A percentile compares a stretch with the other conserved stretches of the same genome.
Conservation (phyloP, 2,329 filamentous ascomycete genomes). For the Beauveria sp. region DNA sequence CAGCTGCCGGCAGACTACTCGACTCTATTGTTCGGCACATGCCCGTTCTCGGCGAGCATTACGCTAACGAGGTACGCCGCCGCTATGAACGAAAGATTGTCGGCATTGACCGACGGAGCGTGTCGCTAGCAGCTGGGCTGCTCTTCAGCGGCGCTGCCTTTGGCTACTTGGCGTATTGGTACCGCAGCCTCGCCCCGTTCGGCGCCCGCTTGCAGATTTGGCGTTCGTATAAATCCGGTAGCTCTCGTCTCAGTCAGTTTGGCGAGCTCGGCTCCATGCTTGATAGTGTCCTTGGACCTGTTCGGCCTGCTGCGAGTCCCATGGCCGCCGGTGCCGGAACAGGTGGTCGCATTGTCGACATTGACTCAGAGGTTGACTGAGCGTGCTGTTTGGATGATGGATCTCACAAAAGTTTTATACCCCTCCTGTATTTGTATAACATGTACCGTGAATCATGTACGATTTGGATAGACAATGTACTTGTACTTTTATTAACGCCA, state of each 20-base stretch:
- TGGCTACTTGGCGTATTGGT: slow-evolving; percentile 32
- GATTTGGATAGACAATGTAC: slow-evolving; percentile 12
- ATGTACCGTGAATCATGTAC: background rate
- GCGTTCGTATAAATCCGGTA: slow-evolving; percentile 21
- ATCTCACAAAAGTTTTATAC: slow-evolving; percentile 1
- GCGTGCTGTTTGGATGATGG: background rate
- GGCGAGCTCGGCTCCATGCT: slow-evolving; percentile 42
- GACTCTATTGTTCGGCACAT: slow-evolving; percentile 28
- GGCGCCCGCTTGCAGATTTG: slow-evolving; percentile 39
- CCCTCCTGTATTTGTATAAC: slow-evolving; percentile 1
- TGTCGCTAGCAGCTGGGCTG: slow-evolving; percentile 26
- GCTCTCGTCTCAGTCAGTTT: slow-evolving; percentile 32
- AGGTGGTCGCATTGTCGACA: slow-evolving; percentile 25
- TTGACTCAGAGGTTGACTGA: slow-evolving; percentile 30
- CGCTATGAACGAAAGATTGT: slow-evolving; percentile 25
- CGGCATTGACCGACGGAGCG: slow-evolving; percentile 25
- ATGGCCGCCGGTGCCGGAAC: slow-evolving; percentile 7
- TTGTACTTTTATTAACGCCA: background rate
- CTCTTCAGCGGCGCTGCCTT: slow-evolving; percentile 31
- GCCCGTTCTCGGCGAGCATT: slow-evolving; percentile 29
- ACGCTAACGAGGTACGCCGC: slow-evolving; percentile 29
- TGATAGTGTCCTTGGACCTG: slow-evolving; percentile 24
- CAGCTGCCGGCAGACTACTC: slow-evolving; percentile 24
- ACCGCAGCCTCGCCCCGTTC: slow-evolving; percentile 36
- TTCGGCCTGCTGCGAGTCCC: slow-evolving; percentile 14